A percentile compares a stretch with the other conserved stretches of the same genome.
Evolutionary conservation across 202 grass and related monocot species (phyloP).

Genomic region (Setaria viridis): DNA sequence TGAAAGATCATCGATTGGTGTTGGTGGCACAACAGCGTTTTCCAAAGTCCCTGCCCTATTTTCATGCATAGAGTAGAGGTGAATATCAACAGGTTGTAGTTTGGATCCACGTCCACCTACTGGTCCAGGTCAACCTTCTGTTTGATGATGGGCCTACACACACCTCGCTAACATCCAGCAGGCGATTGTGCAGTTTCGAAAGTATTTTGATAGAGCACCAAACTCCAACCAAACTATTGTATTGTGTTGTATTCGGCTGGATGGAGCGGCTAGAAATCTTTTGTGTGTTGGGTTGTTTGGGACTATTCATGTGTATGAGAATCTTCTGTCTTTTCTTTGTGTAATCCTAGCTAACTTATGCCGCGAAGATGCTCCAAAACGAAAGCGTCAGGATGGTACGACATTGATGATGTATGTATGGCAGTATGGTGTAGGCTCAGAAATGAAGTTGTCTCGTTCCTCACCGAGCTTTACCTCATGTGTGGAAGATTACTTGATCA

Average conservation of each 20-base stretch:
- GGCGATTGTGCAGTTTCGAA: not conserved
- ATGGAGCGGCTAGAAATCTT: not conserved
- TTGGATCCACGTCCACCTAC: not conserved
- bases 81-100: not conserved
- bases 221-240: conserved; percentile 9
- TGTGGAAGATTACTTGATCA: not conserved
- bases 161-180: conserved; percentile 4
- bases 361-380: conserved; percentile 16
- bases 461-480: not conserved
- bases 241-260: not conserved
- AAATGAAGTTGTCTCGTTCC: conserved; percentile 7
- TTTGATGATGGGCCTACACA: not conserved
- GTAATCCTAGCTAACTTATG: not conserved
- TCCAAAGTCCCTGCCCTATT: not conserved
- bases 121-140: conserved; percentile 12
- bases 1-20: conserved; percentile 1
- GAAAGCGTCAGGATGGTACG: not conserved
- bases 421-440: not conserved
- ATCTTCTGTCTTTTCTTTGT: conserved; percentile 15
- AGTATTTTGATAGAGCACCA: not conserved
- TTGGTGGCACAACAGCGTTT: not conserved
- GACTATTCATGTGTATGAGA: conserved; percentile 13
- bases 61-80: not conserved
- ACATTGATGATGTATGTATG: not conserved
- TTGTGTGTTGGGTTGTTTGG: not conserved